Conservation (phyloP, 1,284 basidiomycete species). For the Melampsora americana region DNA sequence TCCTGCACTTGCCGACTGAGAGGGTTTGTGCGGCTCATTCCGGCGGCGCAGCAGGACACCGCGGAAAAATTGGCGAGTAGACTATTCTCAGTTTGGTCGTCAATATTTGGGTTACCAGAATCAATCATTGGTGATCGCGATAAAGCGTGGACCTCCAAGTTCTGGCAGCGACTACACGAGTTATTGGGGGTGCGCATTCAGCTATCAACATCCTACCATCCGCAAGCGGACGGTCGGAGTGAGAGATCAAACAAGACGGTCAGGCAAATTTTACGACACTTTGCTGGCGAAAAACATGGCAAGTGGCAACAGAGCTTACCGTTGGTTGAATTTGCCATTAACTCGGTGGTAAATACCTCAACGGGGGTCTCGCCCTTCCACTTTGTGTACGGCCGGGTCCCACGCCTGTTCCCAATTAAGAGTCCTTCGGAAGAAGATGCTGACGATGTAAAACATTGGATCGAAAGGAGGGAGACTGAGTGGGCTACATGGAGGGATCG, state of each 20-base stretch:
- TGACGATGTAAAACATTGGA: not conserved
- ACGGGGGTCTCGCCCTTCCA: constrained; percentile 46
- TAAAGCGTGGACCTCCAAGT: constrained; percentile 48
- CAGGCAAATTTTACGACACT: constrained; percentile 46
- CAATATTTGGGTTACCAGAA: constrained; percentile 45
- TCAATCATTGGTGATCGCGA: constrained; percentile 49
- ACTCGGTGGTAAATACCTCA: constrained; percentile 44
- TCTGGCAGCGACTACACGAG: constrained; percentile 49
- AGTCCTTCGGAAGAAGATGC: not conserved
- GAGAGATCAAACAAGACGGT: too few relatives aligned
- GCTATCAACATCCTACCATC: constrained; percentile 49
- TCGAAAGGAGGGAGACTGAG: too few relatives aligned
- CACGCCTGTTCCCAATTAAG: constrained; percentile 48
- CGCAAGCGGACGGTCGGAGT: too few relatives aligned
- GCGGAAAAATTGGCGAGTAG: not conserved
- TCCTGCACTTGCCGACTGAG: too few relatives aligned
- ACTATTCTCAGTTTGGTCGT: not conserved
- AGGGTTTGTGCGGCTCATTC: not conserved
- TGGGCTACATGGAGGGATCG: too few relatives aligned
- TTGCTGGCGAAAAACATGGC: constrained; percentile 26
- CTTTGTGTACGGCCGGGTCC: constrained; percentile 44
- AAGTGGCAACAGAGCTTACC: constrained; percentile 44
- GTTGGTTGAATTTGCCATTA: constrained; percentile 45
- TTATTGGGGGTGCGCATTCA: constrained; percentile 46
- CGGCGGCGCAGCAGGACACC: not conserved